Percentiles rank a stretch among this genome's conserved stretches.
Evolutionary conservation across 352 stramenopile genomes (phyloP).

Genomic region (Phytophthora idaei): DNA sequence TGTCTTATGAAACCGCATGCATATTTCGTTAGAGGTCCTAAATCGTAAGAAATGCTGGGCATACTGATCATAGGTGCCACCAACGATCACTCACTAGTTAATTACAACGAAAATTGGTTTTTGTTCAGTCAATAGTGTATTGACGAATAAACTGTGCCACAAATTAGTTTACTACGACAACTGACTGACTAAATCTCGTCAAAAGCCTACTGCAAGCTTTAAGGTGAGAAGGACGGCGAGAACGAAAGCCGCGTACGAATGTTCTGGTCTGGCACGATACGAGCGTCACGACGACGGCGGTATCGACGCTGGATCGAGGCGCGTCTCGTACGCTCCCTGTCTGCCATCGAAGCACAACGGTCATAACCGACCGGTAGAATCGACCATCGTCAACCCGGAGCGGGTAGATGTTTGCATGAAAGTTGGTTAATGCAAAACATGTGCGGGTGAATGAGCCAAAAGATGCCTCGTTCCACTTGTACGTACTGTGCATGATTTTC

Average conservation of each 20-base stretch:
- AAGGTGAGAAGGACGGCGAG: neutral
- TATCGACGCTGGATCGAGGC: neutral
- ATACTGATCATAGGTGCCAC: neutral
- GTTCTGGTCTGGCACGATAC: neutral
- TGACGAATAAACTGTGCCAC: neutral
- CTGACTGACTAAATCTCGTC: neutral
- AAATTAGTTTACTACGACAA: neutral
- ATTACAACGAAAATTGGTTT: neutral
- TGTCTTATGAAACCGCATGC: neutral
- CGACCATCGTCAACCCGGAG: neutral
- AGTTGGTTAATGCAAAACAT: slow-evolving; percentile 23
- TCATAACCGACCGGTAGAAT: neutral
- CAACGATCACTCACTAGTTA: neutral
- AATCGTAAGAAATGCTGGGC: neutral
- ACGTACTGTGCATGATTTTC: slow-evolving; percentile 25
- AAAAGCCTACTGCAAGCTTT: neutral
- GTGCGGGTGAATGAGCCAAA: slow-evolving; percentile 11
- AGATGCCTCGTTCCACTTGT: slow-evolving; percentile 23
- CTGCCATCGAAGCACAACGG: neutral
- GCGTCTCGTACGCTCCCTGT: neutral
- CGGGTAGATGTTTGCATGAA: slow-evolving; percentile 12
- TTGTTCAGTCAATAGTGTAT: neutral
- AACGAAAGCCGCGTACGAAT: slow-evolving; percentile 1
- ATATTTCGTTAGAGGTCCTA: neutral
- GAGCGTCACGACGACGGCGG: neutral